Base-by-base conservation (phyloP, 2,329 filamentous ascomycete species). In the Xylaria sp. region DNA sequence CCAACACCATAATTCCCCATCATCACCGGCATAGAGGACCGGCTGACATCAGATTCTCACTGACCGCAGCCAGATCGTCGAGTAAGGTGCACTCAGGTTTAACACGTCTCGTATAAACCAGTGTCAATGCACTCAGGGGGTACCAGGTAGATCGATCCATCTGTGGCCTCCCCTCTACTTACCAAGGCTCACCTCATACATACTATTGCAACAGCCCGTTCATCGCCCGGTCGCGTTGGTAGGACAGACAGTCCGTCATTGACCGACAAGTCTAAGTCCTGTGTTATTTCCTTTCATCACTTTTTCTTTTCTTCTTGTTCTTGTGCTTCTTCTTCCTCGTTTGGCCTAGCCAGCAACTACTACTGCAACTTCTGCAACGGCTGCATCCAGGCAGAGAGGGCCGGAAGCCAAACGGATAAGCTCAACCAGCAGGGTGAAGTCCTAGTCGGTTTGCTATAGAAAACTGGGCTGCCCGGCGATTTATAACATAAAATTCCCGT, bases 211-310 rank as follows among this genome's bases (percentile, higher is more conserved):
- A 33, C 17, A 31, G 28, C 36, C 20, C 23, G 38, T 6, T 31
- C 40, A 59, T 44, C 56, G 31, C 46, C 54, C 71, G 72, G 73
- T 71, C 71, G 72, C 71, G 71, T 72, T 74, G 72, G 71, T 69
- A 73, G 66, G 65, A 73, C 73, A 64, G 66, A 61, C 63, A 65
- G 59, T 51, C 63, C 58, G 64, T 59, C 58, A 72, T 73, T 71
- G 66, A 66, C 65, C 62, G 59, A 65, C 58, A 59, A 67, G 36
- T 42, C 56, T 23, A 40, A 63, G 63, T 64, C 58, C 57, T 38
- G 51, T 36, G 31, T 38, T 38, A 40, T 42, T 42, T 40, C 59
- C 44, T 59, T 58, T 61, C 26, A 23, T 63, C 36, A 6, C 42
- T 28, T 63, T 63, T 38, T 36, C 59, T 46, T 36, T 51, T 33